These are phyloP conservation scores for Cryptococcus sp. DNA, from an alignment of 1,284 basidiomycete species.

Conservation along the genomic window DNA sequence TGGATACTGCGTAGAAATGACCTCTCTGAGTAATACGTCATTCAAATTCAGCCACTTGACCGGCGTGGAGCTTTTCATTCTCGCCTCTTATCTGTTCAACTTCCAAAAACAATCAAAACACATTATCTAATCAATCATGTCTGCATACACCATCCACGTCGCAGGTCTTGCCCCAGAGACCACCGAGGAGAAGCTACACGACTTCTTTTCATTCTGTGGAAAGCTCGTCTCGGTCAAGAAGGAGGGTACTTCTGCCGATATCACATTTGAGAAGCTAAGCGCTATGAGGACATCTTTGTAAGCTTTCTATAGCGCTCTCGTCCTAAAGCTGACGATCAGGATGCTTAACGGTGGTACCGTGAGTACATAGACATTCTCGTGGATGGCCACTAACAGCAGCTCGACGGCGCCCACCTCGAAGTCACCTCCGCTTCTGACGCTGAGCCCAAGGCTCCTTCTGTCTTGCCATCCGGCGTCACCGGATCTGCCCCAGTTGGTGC, in stretches of 20 bases:
- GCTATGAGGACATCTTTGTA: constrained; percentile 48
- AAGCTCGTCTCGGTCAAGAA: constrained; percentile 46
- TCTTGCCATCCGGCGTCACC: constrained; percentile 33
- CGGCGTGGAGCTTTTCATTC: too few species aligned
- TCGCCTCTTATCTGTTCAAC: background rate
- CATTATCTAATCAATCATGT: constrained; percentile 1
- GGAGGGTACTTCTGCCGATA: constrained; percentile 43
- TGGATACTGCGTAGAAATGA: too few species aligned
- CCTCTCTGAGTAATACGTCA: too few species aligned
- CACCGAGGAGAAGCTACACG: constrained; percentile 47
- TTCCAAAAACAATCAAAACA: background rate
- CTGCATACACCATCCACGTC: constrained; percentile 43
- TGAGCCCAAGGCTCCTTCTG: constrained; percentile 31
- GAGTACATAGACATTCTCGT: constrained; percentile 12
- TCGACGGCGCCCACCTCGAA: constrained; percentile 50
- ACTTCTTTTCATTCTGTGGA: constrained; percentile 50
- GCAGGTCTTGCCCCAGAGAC: constrained; percentile 47
- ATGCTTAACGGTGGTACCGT: constrained; percentile 49
- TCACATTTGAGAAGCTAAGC: constrained; percentile 49
- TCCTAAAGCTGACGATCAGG: constrained; percentile 8
- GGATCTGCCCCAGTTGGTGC: constrained; percentile 41
- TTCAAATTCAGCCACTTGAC: too few species aligned
- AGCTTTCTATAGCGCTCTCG: constrained; percentile 6
- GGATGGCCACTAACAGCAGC: constrained; percentile 13
- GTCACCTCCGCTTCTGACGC: constrained; percentile 42